Evolutionary conservation across 306 rosid genomes (phyloP), one percentile per base, ranked within the genome.

Genomic region (Sicyos baderoa): DNA sequence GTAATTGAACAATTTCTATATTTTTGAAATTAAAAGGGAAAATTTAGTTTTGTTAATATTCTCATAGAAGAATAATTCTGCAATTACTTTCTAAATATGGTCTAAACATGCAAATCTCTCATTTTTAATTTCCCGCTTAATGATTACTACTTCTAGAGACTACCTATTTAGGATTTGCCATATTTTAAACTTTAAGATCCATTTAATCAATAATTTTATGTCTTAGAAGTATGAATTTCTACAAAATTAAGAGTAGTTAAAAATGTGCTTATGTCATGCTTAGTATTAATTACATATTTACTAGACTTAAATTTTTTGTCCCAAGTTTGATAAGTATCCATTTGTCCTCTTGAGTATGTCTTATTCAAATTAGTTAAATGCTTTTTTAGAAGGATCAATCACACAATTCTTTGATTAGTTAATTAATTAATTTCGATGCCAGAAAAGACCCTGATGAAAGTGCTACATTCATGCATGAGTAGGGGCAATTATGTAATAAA

Each of bases 321-420:
- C 45, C 12, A 65, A 65, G 12, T 22, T 22, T 7, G 42, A 66
- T 66, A 54, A 23, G 48, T 66, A 45, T 66, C 40, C 70, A 22
- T 66, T 66, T 66, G 71, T 66, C 54, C 23, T 66, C 21, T 6
- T 47, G 71, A 17, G 15, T 6, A 8, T 66, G 71, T 66, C 55
- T 66, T 66, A 22, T 66, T 47, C 55, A 22, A 66, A 66, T 66
- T 47, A 47, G 71, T 66, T 66, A 66, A 63, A 66, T 47, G 40
- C 21, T 15, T 63, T 37, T 40, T 13, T 10, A 66, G 54, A 44
- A 45, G 22, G 40, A 66, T 47, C 21, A 66, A 66, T 45, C 54
- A 66, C 42, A 8, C 8, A 44, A 13, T 45, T 45, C 19, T 66
- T 45, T 66, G 17, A 47, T 21, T 7, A 66, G 29, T n/a, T 12